Conservation (phyloP, 2,329 filamentous ascomycete genomes). For the Lasiodiplodia citricola region DNA sequence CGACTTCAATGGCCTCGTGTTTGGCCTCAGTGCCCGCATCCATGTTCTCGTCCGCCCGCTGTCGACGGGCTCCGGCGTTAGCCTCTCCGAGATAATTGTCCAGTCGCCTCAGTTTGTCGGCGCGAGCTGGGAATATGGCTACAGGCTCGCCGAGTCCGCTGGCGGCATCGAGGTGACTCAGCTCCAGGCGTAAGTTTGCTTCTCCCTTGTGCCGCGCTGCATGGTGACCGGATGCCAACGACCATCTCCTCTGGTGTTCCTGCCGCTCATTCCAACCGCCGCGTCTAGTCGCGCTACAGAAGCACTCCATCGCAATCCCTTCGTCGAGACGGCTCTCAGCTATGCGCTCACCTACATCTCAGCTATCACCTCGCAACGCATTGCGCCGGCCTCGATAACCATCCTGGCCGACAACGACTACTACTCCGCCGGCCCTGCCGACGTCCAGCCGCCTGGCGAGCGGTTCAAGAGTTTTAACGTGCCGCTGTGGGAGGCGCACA, state of each 20-base stretch:
- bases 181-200: conserved; percentile 71
- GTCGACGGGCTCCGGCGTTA: conserved; percentile 65
- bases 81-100: conserved; percentile 75
- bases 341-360: conserved; percentile 86
- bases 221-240: conserved; percentile 13
- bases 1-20: conserved; percentile 75
- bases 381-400: conserved; percentile 74
- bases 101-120: conserved; percentile 89
- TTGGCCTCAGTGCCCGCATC: conserved; percentile 68
- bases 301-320: conserved; percentile 71
- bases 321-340: conserved; percentile 88
- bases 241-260: conserved; percentile 16
- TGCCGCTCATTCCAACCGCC: conserved; percentile 25
- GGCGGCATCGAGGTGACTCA: conserved; percentile 85
- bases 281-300: conserved; percentile 29
- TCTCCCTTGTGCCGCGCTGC: conserved; percentile 1
- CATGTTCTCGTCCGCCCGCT: conserved; percentile 64
- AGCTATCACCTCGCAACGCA: conserved; percentile 53
- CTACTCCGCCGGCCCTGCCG: conserved; percentile 68
- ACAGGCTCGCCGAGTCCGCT: conserved; percentile 69
- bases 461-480: conserved; percentile 82
- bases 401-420: conserved; percentile 97
- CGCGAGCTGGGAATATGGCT: conserved; percentile 87
- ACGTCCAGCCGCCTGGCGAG: conserved; percentile 32
- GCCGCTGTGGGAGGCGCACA: conserved; percentile 79